Evolutionary conservation across 495 filamentous ascomycete species (phyloP), one percentile per base, ranked within the genome.

Genomic region (Neurospora pannonica): DNA sequence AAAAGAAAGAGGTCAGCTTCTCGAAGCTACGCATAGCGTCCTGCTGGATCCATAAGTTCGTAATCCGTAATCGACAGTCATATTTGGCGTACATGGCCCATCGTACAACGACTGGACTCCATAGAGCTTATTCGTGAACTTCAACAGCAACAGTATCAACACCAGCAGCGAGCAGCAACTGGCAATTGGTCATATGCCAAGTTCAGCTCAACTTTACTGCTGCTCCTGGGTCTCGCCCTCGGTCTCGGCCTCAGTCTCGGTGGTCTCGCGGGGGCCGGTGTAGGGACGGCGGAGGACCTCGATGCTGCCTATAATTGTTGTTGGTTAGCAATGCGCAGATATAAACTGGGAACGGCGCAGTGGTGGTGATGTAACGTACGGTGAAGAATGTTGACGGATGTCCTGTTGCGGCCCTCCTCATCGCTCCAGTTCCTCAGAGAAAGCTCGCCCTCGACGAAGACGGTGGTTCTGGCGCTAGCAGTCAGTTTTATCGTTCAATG

Each of bases 401-500:
- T 83, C 60, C 85, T 84, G 70, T 81, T 82, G 79, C 88, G 88
- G 77, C 92, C 92, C 21, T 94, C 92, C 21, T 79, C 79, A 75
- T 91, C 90, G 42, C 88, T 86, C 75, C 86, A 94, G 21, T 76
- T 80, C 72, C 85, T 85, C 83, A 93, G 89, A 75, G 81, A 82
- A 70, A 88, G 90, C 48, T 95, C 90, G 19, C 90, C 93, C 78
- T 97, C 93, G 40, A 97, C 83, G 75, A 89, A 92, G 24, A 95
- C 84, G 40, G 92, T 82, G 3, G 91, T 85, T 28, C 91, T 93
- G 79, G 73, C 71, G 19, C n/a, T 19, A n/a, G 38, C n/a, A 70
- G 43, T 62, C 10, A 43, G 40, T 40, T 28, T 62, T 8, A 38
- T 73, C 71, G 48, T 43, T 39, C 74, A 46, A 54, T 70, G 19